Percentiles rank a stretch among this genome's conserved stretches.
phyloP scores from a whole-genome alignment of 768 basidiomycete species.

The Leccinum subtestaceum region DNA sequence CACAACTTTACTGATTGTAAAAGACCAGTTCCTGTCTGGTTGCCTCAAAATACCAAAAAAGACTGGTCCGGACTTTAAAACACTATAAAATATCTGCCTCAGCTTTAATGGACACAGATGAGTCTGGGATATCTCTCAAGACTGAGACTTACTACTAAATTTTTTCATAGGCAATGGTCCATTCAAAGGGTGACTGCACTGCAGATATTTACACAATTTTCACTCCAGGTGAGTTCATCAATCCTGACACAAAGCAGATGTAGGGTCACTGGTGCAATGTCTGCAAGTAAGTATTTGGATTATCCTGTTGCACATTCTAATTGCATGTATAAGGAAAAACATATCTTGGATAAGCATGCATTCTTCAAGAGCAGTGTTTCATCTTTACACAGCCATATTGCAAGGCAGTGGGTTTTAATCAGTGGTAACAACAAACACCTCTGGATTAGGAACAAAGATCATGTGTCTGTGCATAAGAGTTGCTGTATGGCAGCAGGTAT shows the following conservation, averaged over 20 bases:
- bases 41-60: too few species aligned
- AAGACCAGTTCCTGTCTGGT: too few species aligned
- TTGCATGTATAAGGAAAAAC: not conserved
- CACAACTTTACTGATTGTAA: too few species aligned
- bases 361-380: not conserved
- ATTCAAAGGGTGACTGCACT: not conserved
- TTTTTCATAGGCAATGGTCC: not conserved
- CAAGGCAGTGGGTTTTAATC: not conserved
- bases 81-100: too few species aligned
- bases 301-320: not conserved
- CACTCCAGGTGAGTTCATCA: not conserved
- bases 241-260: not conserved
- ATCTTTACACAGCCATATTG: not conserved
- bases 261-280: not conserved
- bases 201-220: not conserved
- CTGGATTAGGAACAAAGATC: not conserved
- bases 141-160: not conserved
- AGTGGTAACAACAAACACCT: not conserved
- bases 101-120: not conserved
- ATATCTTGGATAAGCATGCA: not conserved
- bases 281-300: not conserved
- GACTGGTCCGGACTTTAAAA: too few species aligned
- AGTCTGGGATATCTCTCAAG: not conserved
- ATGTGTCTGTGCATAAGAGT: not conserved
- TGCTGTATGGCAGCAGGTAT: not conserved